phyloP scores from a whole-genome alignment of 352 stramenopile species.

The Globisporangium okanoganense region DNA sequence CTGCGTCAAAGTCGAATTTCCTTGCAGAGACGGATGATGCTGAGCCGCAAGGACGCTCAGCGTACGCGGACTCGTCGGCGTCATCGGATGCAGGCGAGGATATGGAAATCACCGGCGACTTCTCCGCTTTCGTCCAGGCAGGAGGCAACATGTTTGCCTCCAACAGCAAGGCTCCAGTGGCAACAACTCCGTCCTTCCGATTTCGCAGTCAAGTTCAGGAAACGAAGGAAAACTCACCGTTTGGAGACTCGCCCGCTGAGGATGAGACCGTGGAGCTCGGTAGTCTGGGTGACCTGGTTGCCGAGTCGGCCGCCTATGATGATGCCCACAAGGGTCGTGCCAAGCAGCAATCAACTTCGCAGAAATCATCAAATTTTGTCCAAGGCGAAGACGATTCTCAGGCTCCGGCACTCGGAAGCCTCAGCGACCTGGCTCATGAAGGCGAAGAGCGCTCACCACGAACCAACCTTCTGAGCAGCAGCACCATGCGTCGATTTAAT shows the following conservation, averaged over 20 bases:
- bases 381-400: slow-evolving; percentile 21
- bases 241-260: slow-evolving; percentile 21
- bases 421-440: slow-evolving; percentile 24
- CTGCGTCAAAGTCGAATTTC: slow-evolving; percentile 39
- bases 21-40: slow-evolving; percentile 19
- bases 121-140: slow-evolving; percentile 37
- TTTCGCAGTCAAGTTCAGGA: slow-evolving; percentile 9
- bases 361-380: slow-evolving; percentile 3
- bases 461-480: slow-evolving; percentile 9
- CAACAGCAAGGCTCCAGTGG: slow-evolving; percentile 9
- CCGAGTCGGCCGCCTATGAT: slow-evolving; percentile 48
- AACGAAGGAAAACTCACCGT: slow-evolving; percentile 19
- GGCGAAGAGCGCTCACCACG: slow-evolving; percentile 9
- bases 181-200: slow-evolving; percentile 12
- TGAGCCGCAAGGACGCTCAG: slow-evolving; percentile 21
- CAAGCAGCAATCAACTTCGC: slow-evolving; percentile 14
- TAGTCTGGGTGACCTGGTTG: slow-evolving; percentile 55
- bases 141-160: slow-evolving; percentile 6
- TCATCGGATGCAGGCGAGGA: slow-evolving; percentile 79
- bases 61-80: slow-evolving; percentile 74
- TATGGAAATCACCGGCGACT: slow-evolving; percentile 87
- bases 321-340: slow-evolving; percentile 16
- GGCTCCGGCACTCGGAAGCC: slow-evolving; percentile 13
- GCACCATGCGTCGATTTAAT: slow-evolving; percentile 10
- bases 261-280: slow-evolving; percentile 59